A percentile compares a stretch with the other conserved stretches of the same genome.
Conservation (phyloP, 306 rosid species). For the Lagenaria siceraria region DNA sequence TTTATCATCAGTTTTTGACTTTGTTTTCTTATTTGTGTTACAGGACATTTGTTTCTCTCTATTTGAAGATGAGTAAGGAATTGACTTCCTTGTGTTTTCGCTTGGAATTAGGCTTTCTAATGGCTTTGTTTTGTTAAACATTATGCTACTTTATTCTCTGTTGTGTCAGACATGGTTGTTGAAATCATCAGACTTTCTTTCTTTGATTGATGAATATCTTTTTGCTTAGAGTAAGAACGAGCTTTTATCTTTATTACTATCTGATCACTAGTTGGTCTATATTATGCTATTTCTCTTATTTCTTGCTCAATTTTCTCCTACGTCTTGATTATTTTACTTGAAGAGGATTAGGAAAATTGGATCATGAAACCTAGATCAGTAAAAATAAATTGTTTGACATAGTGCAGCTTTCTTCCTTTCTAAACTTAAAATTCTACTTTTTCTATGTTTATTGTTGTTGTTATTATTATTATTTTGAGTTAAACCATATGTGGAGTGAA, state of each 20-base stretch:
- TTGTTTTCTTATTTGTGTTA: background rate
- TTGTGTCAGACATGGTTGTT: background rate
- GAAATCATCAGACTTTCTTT: background rate
- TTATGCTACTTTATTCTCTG: too few relatives aligned
- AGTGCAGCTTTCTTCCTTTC: too few relatives aligned
- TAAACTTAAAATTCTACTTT: too few relatives aligned
- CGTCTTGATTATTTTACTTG: too few relatives aligned
- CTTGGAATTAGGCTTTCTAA: background rate
- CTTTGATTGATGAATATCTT: background rate
- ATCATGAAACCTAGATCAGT: too few relatives aligned
- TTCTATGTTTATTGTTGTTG: too few relatives aligned
- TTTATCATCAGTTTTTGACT: background rate
- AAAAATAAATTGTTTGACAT: too few relatives aligned
- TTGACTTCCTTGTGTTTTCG: background rate
- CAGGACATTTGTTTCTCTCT: background rate
- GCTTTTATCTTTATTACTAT: background rate
- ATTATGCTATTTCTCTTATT: background rate
- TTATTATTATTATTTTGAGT: too few relatives aligned
- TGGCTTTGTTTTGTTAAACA: background rate
- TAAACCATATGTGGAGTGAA: too few relatives aligned
- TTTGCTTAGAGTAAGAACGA: background rate
- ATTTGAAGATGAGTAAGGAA: background rate
- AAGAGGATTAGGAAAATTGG: too few relatives aligned
- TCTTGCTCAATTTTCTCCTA: background rate
- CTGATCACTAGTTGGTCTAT: background rate